These are phyloP conservation scores for Trichoderma brevicompactum DNA, from an alignment of 2,329 filamentous ascomycete genomes.

Conservation along the genomic window DNA sequence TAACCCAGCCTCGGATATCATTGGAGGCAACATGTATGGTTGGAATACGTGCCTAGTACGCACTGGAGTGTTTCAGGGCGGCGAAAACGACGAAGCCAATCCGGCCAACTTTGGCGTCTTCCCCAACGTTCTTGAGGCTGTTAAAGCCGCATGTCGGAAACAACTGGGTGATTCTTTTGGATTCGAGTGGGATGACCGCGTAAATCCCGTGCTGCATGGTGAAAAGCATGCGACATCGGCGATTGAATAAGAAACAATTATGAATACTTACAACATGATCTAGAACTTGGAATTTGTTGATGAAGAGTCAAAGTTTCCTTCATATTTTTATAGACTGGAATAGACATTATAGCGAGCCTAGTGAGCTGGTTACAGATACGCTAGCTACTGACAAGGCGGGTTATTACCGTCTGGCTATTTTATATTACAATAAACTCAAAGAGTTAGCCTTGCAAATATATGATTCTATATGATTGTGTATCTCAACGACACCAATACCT, in stretches of 20 bases:
- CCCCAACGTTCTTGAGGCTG: slow-evolving; percentile 14
- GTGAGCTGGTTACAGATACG: background rate
- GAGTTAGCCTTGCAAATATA: too few species aligned
- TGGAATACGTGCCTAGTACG: slow-evolving; percentile 25
- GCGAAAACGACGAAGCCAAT: slow-evolving; percentile 20
- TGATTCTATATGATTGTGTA: too few species aligned
- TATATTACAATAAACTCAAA: too few species aligned
- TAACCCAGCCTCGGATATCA: slow-evolving; percentile 21
- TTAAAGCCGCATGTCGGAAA: slow-evolving; percentile 13
- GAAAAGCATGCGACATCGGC: slow-evolving; percentile 20
- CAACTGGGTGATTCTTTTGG: slow-evolving; percentile 14
- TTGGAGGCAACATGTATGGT: slow-evolving; percentile 23
- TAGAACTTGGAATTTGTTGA: background rate
- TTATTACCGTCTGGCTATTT: too few species aligned
- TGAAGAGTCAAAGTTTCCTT: background rate
- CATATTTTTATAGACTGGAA: slow-evolving; percentile 1
- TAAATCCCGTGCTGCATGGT: slow-evolving; percentile 19
- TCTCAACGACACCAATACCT: too few species aligned
- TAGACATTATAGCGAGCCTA: slow-evolving; percentile 18
- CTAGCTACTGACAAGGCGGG: too few species aligned
- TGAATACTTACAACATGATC: background rate
- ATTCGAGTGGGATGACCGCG: slow-evolving; percentile 20
- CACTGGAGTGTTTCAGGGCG: slow-evolving; percentile 19
- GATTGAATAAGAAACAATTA: slow-evolving; percentile 6
- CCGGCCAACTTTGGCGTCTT: slow-evolving; percentile 26